A percentile compares a stretch with the other conserved stretches of the same genome.
phyloP scores from a whole-genome alignment of 148 eudicot genomes.

The Pharnaceum exiguum region DNA sequence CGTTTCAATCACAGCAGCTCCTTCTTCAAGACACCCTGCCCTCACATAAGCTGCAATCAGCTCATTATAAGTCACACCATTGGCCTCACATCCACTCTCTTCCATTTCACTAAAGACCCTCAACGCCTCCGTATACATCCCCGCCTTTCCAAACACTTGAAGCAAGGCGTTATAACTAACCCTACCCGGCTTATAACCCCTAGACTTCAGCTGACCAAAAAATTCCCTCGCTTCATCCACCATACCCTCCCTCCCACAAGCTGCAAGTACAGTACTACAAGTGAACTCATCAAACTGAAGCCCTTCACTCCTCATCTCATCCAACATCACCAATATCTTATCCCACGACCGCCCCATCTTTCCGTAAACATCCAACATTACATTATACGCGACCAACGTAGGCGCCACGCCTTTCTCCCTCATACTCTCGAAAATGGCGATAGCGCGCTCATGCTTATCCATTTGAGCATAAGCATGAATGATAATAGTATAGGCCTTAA shows the following conservation, averaged over 20 bases:
- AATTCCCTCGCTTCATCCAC: conserved; percentile 75
- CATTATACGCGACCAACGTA: conserved; percentile 70
- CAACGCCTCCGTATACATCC: conserved; percentile 65
- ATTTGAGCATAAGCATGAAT: conserved; percentile 71
- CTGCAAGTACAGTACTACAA: conserved; percentile 84
- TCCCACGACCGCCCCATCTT: conserved; percentile 89
- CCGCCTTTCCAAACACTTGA: conserved; percentile 88
- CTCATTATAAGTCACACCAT: conserved; percentile 79
- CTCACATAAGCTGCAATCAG: conserved; percentile 75
- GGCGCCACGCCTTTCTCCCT: conserved; percentile 51
- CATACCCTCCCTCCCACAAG: conserved; percentile 90
- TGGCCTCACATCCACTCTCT: conserved; percentile 55
- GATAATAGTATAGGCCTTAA: conserved; percentile 61
- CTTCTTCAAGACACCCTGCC: conserved; percentile 80
- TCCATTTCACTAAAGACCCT: conserved; percentile 77
- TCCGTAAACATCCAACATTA: conserved; percentile 54
- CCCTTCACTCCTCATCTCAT: conserved; percentile 59
- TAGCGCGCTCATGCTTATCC: conserved; percentile 57
- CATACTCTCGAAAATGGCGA: conserved; percentile 51
- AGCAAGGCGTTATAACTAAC: conserved; percentile 78
- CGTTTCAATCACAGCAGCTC: conserved; percentile 59
- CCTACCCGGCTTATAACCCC: conserved; percentile 69
- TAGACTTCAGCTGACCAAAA: conserved; percentile 49
- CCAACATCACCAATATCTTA: conserved; percentile 50
- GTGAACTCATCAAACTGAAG: conserved; percentile 82